A percentile compares a stretch with the other conserved stretches of the same genome.
These are phyloP conservation scores for Mortierella polycephala DNA, from an alignment of 371 early-diverging fungal genomes.

Conservation along the genomic window DNA sequence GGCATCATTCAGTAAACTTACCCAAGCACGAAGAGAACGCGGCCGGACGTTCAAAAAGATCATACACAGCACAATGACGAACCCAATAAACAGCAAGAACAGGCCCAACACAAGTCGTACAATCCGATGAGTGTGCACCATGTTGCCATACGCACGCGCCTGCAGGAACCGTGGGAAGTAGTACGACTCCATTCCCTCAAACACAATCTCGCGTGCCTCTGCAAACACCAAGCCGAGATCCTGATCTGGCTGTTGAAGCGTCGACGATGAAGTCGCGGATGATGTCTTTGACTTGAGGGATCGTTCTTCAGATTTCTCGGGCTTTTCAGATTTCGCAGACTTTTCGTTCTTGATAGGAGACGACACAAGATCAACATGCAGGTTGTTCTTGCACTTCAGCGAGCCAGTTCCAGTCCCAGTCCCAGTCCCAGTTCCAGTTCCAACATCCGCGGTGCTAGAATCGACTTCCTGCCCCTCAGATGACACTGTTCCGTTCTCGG, in stretches of 20 bases:
- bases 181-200: constrained; percentile 65
- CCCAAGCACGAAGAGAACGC: constrained; percentile 65
- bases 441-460: not conserved
- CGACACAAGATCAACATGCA: too few relatives aligned
- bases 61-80: constrained; percentile 62
- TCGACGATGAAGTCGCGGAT: not conserved
- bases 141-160: constrained; percentile 69
- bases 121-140: constrained; percentile 64
- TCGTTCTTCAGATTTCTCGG: too few relatives aligned
- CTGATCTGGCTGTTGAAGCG: constrained; percentile 25
- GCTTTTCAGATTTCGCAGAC: too few relatives aligned
- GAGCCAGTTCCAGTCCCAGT: too few relatives aligned
- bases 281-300: not conserved
- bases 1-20: constrained; percentile 29
- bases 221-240: constrained; percentile 58
- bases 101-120: constrained; percentile 65
- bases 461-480: too few relatives aligned
- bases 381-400: too few relatives aligned
- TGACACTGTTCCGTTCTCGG: not conserved
- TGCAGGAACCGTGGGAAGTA: constrained; percentile 70
- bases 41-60: constrained; percentile 68
- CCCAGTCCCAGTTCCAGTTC: constrained; percentile 2
- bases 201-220: constrained; percentile 69
- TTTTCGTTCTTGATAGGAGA: too few relatives aligned
- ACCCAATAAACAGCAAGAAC: constrained; percentile 63